phyloP scores from a whole-genome alignment of 2,329 filamentous ascomycete genomes.

The Colletotrichum nymphaeae region DNA sequence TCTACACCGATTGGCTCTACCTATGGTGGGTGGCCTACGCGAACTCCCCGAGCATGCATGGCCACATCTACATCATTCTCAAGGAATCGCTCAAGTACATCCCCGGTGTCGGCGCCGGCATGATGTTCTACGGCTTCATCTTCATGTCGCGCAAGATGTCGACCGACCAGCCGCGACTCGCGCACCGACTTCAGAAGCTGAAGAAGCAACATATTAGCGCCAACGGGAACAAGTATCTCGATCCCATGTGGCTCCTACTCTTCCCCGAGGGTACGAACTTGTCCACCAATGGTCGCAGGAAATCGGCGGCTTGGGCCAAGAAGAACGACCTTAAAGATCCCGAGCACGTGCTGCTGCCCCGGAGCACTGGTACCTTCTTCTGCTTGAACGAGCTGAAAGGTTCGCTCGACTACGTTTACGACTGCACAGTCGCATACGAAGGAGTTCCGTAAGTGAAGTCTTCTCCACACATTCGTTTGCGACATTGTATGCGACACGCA shows the following conservation, averaged over 20 bases:
- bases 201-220: conserved; percentile 67
- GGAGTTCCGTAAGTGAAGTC: conserved; percentile 80
- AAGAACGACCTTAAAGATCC: conserved; percentile 80
- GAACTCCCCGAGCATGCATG: conserved; percentile 79
- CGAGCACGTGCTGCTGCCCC: conserved; percentile 79
- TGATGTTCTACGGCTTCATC: conserved; percentile 90
- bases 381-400: conserved; percentile 80
- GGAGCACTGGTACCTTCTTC: conserved; percentile 84
- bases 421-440: conserved; percentile 96
- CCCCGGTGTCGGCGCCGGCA: conserved; percentile 82
- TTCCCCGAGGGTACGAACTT: conserved; percentile 91
- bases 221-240: conserved; percentile 64
- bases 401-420: conserved; percentile 85
- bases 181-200: conserved; percentile 78
- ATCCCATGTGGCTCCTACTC: conserved; percentile 91
- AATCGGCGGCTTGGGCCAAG: conserved; percentile 80
- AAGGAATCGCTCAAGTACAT: conserved; percentile 89
- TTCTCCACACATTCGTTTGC: neutral
- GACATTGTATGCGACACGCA: neutral
- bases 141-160: conserved; percentile 93
- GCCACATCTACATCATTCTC: conserved; percentile 89
- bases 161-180: conserved; percentile 80
- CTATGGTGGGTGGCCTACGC: conserved; percentile 96
- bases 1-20: conserved; percentile 93
- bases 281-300: conserved; percentile 75